Evolutionary conservation across 2,329 filamentous ascomycete species (phyloP).

Genomic region (Leptodontidium sp.): DNA sequence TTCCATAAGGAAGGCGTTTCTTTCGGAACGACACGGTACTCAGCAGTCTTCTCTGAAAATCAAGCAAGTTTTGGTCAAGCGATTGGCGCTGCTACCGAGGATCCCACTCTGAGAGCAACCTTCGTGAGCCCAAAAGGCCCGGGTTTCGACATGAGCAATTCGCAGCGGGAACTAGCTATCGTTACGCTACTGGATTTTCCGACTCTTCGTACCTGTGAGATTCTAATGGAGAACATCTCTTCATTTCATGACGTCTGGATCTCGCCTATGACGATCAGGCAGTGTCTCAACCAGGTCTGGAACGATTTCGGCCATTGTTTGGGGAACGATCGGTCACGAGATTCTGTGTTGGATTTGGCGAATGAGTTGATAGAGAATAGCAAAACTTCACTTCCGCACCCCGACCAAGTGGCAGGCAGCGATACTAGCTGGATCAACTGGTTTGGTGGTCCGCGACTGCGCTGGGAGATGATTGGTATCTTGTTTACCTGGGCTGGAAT

Average conservation of each 20-base stretch:
- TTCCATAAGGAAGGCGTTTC: constrained; percentile 20
- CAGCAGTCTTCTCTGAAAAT: constrained; percentile 25
- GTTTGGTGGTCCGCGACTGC: constrained; percentile 16
- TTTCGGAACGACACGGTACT: constrained; percentile 21
- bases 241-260: constrained; percentile 26
- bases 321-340: constrained; percentile 18
- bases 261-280: constrained; percentile 19
- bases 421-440: constrained; percentile 21
- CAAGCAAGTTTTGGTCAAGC: constrained; percentile 18
- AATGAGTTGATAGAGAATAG: constrained; percentile 22
- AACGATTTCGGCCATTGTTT: constrained; percentile 11
- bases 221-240: constrained; percentile 4
- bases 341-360: constrained; percentile 16
- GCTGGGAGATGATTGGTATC: constrained; percentile 27
- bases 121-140: constrained; percentile 6
- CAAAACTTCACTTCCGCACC: neutral
- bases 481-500: constrained; percentile 24
- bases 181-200: constrained; percentile 26
- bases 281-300: constrained; percentile 22
- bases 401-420: neutral
- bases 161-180: constrained; percentile 25
- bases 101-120: neutral
- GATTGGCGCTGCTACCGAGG: constrained; percentile 10
- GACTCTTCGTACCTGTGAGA: constrained; percentile 20
- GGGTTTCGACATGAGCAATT: constrained; percentile 8